Base-by-base conservation (phyloP, 2,329 filamentous ascomycete genomes). In the Diaporthe helianthi region DNA sequence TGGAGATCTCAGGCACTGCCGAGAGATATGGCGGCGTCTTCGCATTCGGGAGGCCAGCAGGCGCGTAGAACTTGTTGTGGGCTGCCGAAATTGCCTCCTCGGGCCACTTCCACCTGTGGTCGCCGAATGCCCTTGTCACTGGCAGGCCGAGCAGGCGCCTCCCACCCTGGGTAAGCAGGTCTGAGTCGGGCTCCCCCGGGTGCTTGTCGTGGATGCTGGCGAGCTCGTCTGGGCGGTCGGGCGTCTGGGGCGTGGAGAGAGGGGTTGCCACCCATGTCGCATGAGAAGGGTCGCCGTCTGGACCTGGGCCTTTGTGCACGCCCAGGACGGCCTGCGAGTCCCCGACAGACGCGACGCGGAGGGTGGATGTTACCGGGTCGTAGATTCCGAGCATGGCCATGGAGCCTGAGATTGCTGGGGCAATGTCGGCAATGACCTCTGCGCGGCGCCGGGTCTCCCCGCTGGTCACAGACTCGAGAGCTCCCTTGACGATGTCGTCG, bases 291-390 rank as follows among this genome's bases (percentile, higher is more conserved):
- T 2, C 33, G 33, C 5, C n/a, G n/a, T 4, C 26, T 19, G 15
- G 4, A 13, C 17, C n/a, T 46, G 19, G 17, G 0, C 79, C 65
- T 0, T 79, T 65, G 78, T 83, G 78, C 2, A 75, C 75, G 1
- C 89, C 90, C 0, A 92, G 81, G 0, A 92, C 88, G 13, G 89
- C 89, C 44, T 90, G 84, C 0, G 88, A 92, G 78, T 93, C 90
- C 0, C 91, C 91, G 0, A 87, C 86, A 71, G 88, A 89, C 0
- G 90, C 90, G 2, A 91, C 88, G 29, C 87, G 85, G 0, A 93
- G 78, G 0, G 80, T 86, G 6, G 81, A 81, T 1, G 81, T 80
- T 0, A 73, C 69, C 0, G 87, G 83, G 71, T 93, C 89, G 74
- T 87, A 91, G 1, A 91, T 78, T 0, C 89, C 83, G 1, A 92